Conservation (phyloP, 495 filamentous ascomycete genomes). For the Pseudevernia furfuracea region DNA sequence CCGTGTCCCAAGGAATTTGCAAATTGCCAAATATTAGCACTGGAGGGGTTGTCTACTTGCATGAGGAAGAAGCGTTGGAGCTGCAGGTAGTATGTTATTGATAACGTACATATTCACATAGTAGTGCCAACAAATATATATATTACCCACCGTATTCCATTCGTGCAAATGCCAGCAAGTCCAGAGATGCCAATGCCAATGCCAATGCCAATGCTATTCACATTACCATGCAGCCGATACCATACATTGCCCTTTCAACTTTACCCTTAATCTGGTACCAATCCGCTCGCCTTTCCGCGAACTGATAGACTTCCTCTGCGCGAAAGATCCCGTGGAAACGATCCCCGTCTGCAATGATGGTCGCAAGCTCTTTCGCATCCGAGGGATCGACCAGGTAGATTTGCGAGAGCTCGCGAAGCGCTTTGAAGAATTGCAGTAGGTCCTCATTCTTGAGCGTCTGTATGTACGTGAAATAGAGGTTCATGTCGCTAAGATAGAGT, state of each 20-base stretch:
- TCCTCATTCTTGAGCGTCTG: conserved; percentile 71
- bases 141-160: background rate
- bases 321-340: conserved; percentile 87
- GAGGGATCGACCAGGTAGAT: conserved; percentile 86
- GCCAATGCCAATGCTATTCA: conserved; percentile 34
- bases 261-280: conserved; percentile 82
- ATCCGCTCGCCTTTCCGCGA: conserved; percentile 86
- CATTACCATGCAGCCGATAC: conserved; percentile 83
- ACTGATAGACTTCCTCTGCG: conserved; percentile 96
- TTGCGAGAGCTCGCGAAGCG: conserved; percentile 84
- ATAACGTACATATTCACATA: background rate
- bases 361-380: conserved; percentile 91
- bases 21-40: background rate
- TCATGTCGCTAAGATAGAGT: conserved; percentile 66
- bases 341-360: conserved; percentile 84
- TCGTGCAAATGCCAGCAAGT: background rate
- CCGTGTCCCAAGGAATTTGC: background rate
- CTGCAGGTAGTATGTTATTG: background rate
- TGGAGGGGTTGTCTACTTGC: background rate
- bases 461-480: conserved; percentile 81
- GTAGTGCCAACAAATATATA: background rate
- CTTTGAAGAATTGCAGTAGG: conserved; percentile 81
- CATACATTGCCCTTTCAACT: conserved; percentile 97
- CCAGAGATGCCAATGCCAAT: conserved; percentile 9
- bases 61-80: background rate